Evolutionary conservation across 2,329 filamentous ascomycete genomes (phyloP), one percentile per base, ranked within the genome.

Genomic region (Leptoxyphium fumago): DNA sequence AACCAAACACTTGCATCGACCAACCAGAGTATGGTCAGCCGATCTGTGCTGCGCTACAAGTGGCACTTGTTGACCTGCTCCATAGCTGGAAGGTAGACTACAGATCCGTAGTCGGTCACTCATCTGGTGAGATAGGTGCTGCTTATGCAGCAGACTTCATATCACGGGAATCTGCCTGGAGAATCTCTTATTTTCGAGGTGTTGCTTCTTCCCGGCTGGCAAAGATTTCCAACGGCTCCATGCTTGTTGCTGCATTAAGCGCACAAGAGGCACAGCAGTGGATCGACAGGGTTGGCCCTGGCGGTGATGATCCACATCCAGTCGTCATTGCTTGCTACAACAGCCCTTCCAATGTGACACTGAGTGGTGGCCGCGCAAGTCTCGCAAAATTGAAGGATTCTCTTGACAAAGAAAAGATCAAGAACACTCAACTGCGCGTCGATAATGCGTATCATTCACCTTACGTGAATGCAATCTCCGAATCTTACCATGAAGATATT

Each of bases 11-110:
- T 26, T 26, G 21, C 21, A 26, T 26, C 7, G 21, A 26, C 21
- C 21, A 26, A 26, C 32, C 32, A 15, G 11, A 13, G 11, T 15
- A 73, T 17, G 64, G 68, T 0, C 73, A 77, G 48, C 69, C 74
- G 0, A 52, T 74, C 1, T 75, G 68, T 42, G 75, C 73, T 0
- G 72, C 73, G 0, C 38, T 78, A 1, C 74, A 77, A 49, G 60
- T 77, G 2, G 72, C 59, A 0, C 50, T 73, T 0, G 57, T 69
- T 0, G 60, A 69, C 11, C 49, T 66, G 0, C 57, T 72, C 1
- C 10, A 10, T 11, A 38, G 46, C 9, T 55, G 49, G 49, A 45
- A 43, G 7, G 44, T 61, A 10, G 4, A 9, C 8, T 55, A 59
- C 3, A 18, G 15, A 10, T 43, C 46, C 10, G 53, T 56, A 0